Conservation (phyloP, 1,284 basidiomycete species). For the Paramarasmius palmivorus region DNA sequence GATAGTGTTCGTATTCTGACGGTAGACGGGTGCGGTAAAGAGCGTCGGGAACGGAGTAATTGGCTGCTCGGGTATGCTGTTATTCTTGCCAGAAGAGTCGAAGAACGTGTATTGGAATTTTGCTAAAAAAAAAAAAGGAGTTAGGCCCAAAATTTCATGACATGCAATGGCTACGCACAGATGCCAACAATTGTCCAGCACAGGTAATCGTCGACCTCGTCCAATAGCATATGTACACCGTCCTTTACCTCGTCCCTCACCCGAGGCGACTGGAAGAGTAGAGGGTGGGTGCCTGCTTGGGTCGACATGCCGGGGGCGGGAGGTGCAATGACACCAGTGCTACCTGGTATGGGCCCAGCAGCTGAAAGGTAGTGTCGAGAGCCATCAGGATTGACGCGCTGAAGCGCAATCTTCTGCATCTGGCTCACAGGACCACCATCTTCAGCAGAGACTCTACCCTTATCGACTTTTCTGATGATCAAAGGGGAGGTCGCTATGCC, state of each 20-base stretch:
- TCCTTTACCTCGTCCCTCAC: constrained; percentile 76
- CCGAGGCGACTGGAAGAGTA: constrained; percentile 76
- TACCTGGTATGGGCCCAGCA: constrained; percentile 76
- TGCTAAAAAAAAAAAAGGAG: constrained; percentile 42
- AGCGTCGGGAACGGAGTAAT: constrained; percentile 90
- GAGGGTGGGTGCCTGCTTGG: constrained; percentile 76
- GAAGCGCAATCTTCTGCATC: constrained; percentile 93
- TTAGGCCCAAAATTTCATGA: constrained; percentile 12
- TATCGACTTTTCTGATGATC: constrained; percentile 91
- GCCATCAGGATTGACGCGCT: constrained; percentile 79
- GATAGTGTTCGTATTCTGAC: constrained; percentile 70
- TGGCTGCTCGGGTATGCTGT: constrained; percentile 70
- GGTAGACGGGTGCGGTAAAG: constrained; percentile 78
- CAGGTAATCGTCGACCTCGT: constrained; percentile 92
- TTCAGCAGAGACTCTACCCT: constrained; percentile 78
- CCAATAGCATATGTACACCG: constrained; percentile 65
- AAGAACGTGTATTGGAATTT: constrained; percentile 96
- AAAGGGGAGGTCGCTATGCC: constrained; percentile 87
- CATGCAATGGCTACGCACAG: constrained; percentile 73
- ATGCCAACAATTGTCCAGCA: constrained; percentile 97
- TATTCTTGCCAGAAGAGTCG: constrained; percentile 81
- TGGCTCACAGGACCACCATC: constrained; percentile 93
- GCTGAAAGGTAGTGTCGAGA: constrained; percentile 81
- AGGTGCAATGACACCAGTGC: constrained; percentile 62
- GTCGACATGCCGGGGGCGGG: constrained; percentile 68